Percentiles rank a stretch among this genome's conserved stretches.
phyloP scores from a whole-genome alignment of 192 early-diverging fungal genomes.

The Spizellomyces punctatus region DNA sequence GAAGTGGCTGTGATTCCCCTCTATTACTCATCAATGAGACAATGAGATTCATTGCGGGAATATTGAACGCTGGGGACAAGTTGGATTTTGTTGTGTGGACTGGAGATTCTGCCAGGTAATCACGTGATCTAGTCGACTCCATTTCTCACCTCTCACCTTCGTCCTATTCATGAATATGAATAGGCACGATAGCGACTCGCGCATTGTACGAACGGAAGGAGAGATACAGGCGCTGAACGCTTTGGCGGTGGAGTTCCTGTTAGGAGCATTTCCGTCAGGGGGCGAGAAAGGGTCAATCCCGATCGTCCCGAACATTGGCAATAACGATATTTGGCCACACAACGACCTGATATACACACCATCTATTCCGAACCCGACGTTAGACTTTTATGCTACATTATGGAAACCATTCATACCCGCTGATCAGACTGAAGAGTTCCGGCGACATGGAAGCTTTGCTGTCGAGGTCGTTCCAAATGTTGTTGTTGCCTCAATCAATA shows the following conservation, averaged over 20 bases:
- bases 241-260: slow-evolving; percentile 9
- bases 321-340: slow-evolving; percentile 48
- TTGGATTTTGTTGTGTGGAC: slow-evolving; percentile 44
- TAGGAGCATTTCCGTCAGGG: slow-evolving; percentile 6
- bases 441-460: slow-evolving; percentile 23
- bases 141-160: background rate
- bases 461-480: slow-evolving; percentile 5
- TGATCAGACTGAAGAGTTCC: slow-evolving; percentile 23
- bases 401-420: slow-evolving; percentile 37
- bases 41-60: slow-evolving; percentile 25
- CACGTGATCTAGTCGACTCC: background rate
- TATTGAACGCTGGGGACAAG: background rate
- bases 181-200: slow-evolving; percentile 37
- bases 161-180: background rate
- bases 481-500: slow-evolving; percentile 37
- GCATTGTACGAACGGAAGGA: slow-evolving; percentile 12
- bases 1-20: slow-evolving; percentile 42
- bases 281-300: slow-evolving; percentile 1
- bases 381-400: slow-evolving; percentile 33
- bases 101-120: slow-evolving; percentile 33
- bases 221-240: slow-evolving; percentile 33
- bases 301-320: slow-evolving; percentile 46
- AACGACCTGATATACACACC: slow-evolving; percentile 32
- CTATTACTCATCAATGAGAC: slow-evolving; percentile 38
- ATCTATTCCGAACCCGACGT: slow-evolving; percentile 18